Conservation (phyloP, 768 basidiomycete species). For the Termitomyces sp. region DNA sequence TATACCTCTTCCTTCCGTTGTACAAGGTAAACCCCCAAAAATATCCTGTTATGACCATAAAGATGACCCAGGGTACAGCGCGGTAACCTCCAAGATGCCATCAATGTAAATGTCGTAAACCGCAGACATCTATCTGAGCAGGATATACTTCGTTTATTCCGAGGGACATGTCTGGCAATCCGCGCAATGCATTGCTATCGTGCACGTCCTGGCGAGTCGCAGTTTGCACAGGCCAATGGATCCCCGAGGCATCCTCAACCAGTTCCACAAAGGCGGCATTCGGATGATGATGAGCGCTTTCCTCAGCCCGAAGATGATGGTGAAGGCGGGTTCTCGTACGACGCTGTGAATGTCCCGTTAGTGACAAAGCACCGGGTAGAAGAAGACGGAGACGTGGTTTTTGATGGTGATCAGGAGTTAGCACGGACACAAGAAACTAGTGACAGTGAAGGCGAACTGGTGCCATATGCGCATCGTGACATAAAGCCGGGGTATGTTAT, state of each 20-base stretch:
- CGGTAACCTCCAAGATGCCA: slow-evolving; percentile 93
- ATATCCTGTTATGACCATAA: not conserved
- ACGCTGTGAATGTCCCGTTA: slow-evolving; percentile 49
- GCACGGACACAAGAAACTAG: slow-evolving; percentile 31
- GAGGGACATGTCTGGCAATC: slow-evolving; percentile 90
- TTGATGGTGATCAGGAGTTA: slow-evolving; percentile 76
- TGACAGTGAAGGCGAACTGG: slow-evolving; percentile 41
- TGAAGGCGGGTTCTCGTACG: slow-evolving; percentile 73
- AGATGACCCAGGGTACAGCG: slow-evolving; percentile 36
- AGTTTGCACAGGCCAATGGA: slow-evolving; percentile 9
- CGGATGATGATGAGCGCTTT: slow-evolving; percentile 64
- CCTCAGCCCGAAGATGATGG: slow-evolving; percentile 72
- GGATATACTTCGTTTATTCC: slow-evolving; percentile 86
- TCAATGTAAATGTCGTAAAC: slow-evolving; percentile 81
- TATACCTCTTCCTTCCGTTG: slow-evolving; percentile 92
- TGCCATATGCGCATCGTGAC: slow-evolving; percentile 95
- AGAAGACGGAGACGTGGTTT: slow-evolving; percentile 58
- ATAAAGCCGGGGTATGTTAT: slow-evolving; percentile 85
- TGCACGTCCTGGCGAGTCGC: slow-evolving; percentile 38
- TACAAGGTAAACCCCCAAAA: slow-evolving; percentile 56
- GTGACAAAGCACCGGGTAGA: slow-evolving; percentile 47
- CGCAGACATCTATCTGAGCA: slow-evolving; percentile 80
- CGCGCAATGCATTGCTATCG: slow-evolving; percentile 92
- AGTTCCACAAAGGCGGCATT: slow-evolving; percentile 22
- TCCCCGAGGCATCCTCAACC: slow-evolving; percentile 14